Evolutionary conservation across 163 green algal species (phyloP).

Genomic region (Prototheca stagnorum): DNA sequence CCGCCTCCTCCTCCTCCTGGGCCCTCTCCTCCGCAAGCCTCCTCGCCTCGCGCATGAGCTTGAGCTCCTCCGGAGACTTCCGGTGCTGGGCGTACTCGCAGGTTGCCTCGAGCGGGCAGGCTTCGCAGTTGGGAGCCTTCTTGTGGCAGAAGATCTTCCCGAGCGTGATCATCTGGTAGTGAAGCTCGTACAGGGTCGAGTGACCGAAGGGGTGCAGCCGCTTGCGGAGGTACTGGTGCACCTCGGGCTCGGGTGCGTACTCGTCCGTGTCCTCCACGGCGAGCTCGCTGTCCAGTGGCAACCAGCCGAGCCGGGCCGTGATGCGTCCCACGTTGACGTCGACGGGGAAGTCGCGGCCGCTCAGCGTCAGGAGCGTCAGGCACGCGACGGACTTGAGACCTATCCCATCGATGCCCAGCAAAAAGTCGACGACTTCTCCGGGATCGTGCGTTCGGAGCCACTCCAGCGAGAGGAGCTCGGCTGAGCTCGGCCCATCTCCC

Average conservation of each 20-base stretch:
- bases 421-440: constrained; percentile 28
- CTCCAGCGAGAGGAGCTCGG: constrained; percentile 37
- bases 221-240: constrained; percentile 37
- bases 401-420: constrained; percentile 35
- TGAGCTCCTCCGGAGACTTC: too few species aligned
- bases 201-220: background rate
- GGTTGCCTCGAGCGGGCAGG: constrained; percentile 39
- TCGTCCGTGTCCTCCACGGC: constrained; percentile 53
- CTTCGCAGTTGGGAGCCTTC: constrained; percentile 45
- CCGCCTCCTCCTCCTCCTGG: too few species aligned
- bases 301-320: constrained; percentile 35
- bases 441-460: constrained; percentile 32
- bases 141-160: constrained; percentile 61
- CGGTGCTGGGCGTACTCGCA: constrained; percentile 56
- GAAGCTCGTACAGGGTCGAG: constrained; percentile 53
- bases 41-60: too few species aligned
- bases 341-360: constrained; percentile 56
- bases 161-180: constrained; percentile 83
- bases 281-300: constrained; percentile 41
- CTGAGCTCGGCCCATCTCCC: background rate
- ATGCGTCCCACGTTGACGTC: constrained; percentile 82
- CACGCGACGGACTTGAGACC: constrained; percentile 55
- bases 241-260: constrained; percentile 58
- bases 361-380: constrained; percentile 48
- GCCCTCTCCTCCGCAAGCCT: too few species aligned